phyloP scores from a whole-genome alignment of 2,329 filamentous ascomycete genomes.

The Cytospora piceae region DNA sequence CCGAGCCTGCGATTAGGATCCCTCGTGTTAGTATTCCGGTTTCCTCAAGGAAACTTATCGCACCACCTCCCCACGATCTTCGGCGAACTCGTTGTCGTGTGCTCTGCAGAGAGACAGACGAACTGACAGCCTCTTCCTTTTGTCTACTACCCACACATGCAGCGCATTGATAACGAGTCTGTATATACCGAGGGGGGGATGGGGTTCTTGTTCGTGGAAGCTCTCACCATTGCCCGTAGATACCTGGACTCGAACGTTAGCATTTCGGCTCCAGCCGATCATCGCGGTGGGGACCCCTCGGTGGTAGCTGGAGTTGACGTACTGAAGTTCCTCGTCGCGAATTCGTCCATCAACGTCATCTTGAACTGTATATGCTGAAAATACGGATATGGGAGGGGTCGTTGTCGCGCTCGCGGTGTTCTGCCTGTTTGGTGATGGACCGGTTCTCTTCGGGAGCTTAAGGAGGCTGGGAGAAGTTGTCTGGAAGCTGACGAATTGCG shows the following conservation, averaged over 20 bases:
- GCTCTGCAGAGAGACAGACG: not conserved
- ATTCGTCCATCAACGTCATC: constrained; percentile 74
- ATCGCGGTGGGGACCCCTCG: constrained; percentile 17
- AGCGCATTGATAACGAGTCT: constrained; percentile 13
- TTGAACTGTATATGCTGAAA: constrained; percentile 43
- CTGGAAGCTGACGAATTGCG: constrained; percentile 13
- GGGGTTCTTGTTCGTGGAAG: constrained; percentile 22
- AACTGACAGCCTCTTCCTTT: not conserved
- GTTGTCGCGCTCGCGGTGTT: constrained; percentile 7
- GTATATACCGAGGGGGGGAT: constrained; percentile 1
- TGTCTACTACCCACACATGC: not conserved
- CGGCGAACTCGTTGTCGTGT: not conserved
- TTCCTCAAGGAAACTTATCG: not conserved
- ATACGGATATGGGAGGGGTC: constrained; percentile 12
- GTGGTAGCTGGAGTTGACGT: constrained; percentile 41
- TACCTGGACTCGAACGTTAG: constrained; percentile 56
- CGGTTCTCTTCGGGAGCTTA: not conserved
- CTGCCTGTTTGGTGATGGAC: constrained; percentile 10
- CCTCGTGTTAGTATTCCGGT: constrained; percentile 31
- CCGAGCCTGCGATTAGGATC: constrained; percentile 59
- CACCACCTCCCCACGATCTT: not conserved
- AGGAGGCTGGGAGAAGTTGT: constrained; percentile 2
- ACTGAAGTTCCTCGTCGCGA: constrained; percentile 76
- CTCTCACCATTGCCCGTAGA: constrained; percentile 78
- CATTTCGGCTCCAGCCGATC: constrained; percentile 28